Evolutionary conservation across 495 filamentous ascomycete species (phyloP), one percentile per base, ranked within the genome.

Genomic region (Podospora pseudocomata): DNA sequence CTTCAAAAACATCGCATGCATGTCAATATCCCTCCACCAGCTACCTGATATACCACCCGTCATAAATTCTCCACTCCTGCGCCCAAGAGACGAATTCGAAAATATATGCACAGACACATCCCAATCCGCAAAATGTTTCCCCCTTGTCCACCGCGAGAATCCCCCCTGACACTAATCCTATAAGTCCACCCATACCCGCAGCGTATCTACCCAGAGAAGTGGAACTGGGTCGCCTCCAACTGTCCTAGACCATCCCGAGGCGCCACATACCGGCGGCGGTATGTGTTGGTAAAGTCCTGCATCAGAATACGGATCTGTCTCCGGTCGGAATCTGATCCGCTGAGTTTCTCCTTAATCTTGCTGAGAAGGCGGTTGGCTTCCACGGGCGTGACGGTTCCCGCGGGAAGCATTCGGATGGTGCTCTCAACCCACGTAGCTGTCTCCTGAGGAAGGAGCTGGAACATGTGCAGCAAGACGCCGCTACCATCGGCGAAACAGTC

Each of bases 201-300:
- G 23, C 55, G 59, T 27, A 7, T 62, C 74, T 82, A 86, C 18
- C 90, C 90, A 70, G 80, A 84, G 75, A 96, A 97, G 71, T 90
- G 89, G 81, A 97, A 97, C 55, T 91, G 87, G 63, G 88, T 86
- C 7, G 92, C 92, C 79, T 96, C 92, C 55, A 97, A 78, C 70
- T 91, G 83, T 6, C 94, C 94, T 56, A 97, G 83, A 4, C 94
- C 94, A 72, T 97, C 94, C 65, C 94, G 80, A n/a, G 94, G 94
- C 23, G 94, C 94, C 15, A 99, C 91, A 77, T 99, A 97, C 71
- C 96, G 85, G 71, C 96, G 82, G 55, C 95, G 88, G 76, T 98
- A 99, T 53, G 86, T 90, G 72, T 93, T 97, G 6, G 96, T 97
- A 75, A 99, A 99, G 79, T 99, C 92, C 83, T 98, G 96, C 49